Conservation (phyloP, 2,329 filamentous ascomycete species). For the Fusarium dimerum region DNA sequence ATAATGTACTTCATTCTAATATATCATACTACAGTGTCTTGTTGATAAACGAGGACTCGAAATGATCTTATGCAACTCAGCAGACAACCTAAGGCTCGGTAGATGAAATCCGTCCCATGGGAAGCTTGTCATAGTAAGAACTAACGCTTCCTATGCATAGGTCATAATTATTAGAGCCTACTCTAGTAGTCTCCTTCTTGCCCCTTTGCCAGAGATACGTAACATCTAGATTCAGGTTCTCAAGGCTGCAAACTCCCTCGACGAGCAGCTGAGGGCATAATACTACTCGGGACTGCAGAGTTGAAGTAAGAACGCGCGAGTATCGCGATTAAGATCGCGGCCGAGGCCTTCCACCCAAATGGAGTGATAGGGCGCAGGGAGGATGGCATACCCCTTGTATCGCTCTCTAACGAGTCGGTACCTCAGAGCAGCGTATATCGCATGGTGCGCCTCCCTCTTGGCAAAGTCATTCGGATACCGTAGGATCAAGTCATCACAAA, state of each 20-base stretch:
- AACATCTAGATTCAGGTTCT: neutral
- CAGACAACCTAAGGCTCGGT: too few species aligned
- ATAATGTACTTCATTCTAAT: too few species aligned
- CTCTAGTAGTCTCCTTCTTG: neutral
- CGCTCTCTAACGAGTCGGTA: neutral
- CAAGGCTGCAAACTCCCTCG: neutral
- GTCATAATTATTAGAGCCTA: neutral
- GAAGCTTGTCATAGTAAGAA: too few species aligned
- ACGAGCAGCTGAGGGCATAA: neutral
- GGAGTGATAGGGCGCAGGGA: neutral
- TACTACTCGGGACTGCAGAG: conserved; percentile 1
- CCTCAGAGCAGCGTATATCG: neutral
- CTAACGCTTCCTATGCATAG: neutral
- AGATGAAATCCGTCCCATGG: too few species aligned
- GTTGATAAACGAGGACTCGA: too few species aligned
- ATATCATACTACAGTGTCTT: too few species aligned
- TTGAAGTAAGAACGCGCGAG: neutral
- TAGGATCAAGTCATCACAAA: neutral
- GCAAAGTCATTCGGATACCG: neutral
- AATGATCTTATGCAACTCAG: too few species aligned
- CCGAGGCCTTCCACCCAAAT: neutral
- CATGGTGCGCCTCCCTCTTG: neutral
- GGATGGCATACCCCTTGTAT: neutral
- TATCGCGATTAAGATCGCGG: neutral
- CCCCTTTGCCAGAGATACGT: neutral